phyloP scores from a whole-genome alignment of 352 stramenopile genomes.

The Phytophthora boehmeriae region DNA sequence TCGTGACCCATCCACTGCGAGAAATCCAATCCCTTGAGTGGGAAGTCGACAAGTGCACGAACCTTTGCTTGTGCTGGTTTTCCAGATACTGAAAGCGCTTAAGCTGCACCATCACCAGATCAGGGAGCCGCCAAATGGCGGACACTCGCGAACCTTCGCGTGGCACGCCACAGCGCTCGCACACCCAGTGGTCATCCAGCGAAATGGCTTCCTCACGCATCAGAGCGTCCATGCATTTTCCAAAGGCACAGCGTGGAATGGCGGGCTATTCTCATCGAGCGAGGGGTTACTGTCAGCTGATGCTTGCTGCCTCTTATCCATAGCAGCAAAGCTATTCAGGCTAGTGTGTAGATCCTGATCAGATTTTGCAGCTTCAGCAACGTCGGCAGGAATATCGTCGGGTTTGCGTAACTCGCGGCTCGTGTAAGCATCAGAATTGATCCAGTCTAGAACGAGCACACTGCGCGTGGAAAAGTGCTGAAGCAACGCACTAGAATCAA shows the following conservation, averaged over 20 bases:
- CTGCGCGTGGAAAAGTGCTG: slow-evolving; percentile 76
- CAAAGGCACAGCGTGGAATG: slow-evolving; percentile 48
- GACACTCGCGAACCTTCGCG: slow-evolving; percentile 60
- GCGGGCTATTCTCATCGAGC: slow-evolving; percentile 29
- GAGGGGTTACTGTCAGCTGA: background rate
- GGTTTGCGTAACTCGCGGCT: slow-evolving; percentile 28
- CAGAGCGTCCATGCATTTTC: slow-evolving; percentile 73
- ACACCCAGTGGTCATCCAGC: slow-evolving; percentile 78
- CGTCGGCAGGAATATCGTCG: slow-evolving; percentile 40
- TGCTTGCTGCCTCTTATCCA: slow-evolving; percentile 8
- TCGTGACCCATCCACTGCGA: slow-evolving; percentile 68
- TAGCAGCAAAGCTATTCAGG: slow-evolving; percentile 14
- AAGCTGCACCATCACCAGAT: slow-evolving; percentile 90
- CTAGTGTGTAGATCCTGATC: slow-evolving; percentile 31
- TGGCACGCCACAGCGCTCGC: slow-evolving; percentile 68
- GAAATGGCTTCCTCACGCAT: slow-evolving; percentile 76
- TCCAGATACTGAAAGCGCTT: slow-evolving; percentile 90
- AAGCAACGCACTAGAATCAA: slow-evolving; percentile 59
- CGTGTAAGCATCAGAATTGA: slow-evolving; percentile 35
- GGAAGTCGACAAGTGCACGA: slow-evolving; percentile 80
- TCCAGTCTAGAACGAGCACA: slow-evolving; percentile 83
- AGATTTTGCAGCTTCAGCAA: slow-evolving; percentile 33
- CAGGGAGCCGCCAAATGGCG: slow-evolving; percentile 75
- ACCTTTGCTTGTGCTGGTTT: slow-evolving; percentile 84
- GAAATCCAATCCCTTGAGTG: slow-evolving; percentile 81